Percentiles rank a stretch among this genome's conserved stretches.
These are phyloP conservation scores for Posidonia oceanica DNA, from an alignment of 116 monocot species.

Conservation along the genomic window DNA sequence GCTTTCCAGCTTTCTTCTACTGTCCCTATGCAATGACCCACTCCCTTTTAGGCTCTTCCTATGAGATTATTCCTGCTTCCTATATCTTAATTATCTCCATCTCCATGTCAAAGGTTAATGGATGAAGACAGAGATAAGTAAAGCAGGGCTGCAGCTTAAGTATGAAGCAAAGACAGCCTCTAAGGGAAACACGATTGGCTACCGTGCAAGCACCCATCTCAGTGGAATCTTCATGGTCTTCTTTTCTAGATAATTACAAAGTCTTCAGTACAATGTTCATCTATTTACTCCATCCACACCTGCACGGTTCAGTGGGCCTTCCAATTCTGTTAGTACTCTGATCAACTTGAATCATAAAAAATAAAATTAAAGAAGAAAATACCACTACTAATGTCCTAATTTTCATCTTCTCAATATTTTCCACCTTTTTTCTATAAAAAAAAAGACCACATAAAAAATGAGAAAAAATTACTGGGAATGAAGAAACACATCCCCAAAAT, in stretches of 20 bases:
- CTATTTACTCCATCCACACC: not conserved
- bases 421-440: not conserved
- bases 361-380: no score
- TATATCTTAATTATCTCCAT: not conserved
- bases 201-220: not conserved
- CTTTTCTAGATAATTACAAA: not conserved
- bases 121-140: not conserved
- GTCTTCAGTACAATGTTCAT: not conserved
- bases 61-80: not conserved
- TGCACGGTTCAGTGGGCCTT: not conserved
- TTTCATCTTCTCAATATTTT: no score
- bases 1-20: conserved; percentile 2
- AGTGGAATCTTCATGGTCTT: not conserved
- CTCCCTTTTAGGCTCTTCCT: not conserved
- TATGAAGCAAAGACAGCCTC: conserved; percentile 4
- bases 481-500: no score
- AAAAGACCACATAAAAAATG: no score
- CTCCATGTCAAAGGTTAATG: not conserved
- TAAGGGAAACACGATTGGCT: not conserved
- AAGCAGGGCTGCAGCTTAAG: not conserved
- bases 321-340: not conserved
- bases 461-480: no score
- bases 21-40: not conserved
- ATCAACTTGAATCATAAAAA: no score
- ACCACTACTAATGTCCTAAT: no score